phyloP scores from a whole-genome alignment of 441 rosid species.

The Erodium texanum region DNA sequence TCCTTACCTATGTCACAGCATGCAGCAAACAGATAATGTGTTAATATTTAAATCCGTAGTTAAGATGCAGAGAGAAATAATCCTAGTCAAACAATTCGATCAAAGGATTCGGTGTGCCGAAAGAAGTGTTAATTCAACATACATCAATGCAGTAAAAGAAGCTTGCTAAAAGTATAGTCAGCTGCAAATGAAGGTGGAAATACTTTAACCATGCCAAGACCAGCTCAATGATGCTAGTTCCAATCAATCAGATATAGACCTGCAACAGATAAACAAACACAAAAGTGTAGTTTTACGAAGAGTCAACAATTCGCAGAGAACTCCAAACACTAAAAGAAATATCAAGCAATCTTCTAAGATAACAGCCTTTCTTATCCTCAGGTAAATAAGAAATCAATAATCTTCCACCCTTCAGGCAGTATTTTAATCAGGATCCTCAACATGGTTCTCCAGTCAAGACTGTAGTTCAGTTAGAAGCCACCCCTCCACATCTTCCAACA shows the following conservation, averaged over 20 bases:
- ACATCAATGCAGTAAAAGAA: slow-evolving; percentile 53
- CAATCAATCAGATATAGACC: slow-evolving; percentile 42
- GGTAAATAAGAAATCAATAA: slow-evolving; percentile 13
- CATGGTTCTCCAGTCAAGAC: slow-evolving; percentile 14
- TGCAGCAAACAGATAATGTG: background rate
- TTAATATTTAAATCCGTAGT: too few relatives aligned
- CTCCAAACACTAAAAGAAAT: slow-evolving; percentile 35
- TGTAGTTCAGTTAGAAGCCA: background rate
- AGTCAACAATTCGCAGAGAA: slow-evolving; percentile 32
- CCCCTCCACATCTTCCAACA: slow-evolving; percentile 7
- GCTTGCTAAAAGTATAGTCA: slow-evolving; percentile 46
- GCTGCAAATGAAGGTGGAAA: slow-evolving; percentile 33
- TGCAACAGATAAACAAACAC: slow-evolving; percentile 56
- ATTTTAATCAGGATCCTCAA: slow-evolving; percentile 10
- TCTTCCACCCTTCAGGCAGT: slow-evolving; percentile 18
- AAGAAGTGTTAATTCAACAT: slow-evolving; percentile 44
- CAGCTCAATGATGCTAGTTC: slow-evolving; percentile 44
- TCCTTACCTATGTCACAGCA: background rate
- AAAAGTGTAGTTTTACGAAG: slow-evolving; percentile 38
- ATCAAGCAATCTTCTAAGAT: slow-evolving; percentile 30
- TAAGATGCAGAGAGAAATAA: slow-evolving; percentile 15
- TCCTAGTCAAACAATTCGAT: slow-evolving; percentile 19
- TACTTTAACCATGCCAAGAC: slow-evolving; percentile 38
- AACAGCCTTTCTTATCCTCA: slow-evolving; percentile 20
- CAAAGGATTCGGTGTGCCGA: slow-evolving; percentile 24